phyloP scores from a whole-genome alignment of 768 basidiomycete genomes.

The Termitomyces sp. region DNA sequence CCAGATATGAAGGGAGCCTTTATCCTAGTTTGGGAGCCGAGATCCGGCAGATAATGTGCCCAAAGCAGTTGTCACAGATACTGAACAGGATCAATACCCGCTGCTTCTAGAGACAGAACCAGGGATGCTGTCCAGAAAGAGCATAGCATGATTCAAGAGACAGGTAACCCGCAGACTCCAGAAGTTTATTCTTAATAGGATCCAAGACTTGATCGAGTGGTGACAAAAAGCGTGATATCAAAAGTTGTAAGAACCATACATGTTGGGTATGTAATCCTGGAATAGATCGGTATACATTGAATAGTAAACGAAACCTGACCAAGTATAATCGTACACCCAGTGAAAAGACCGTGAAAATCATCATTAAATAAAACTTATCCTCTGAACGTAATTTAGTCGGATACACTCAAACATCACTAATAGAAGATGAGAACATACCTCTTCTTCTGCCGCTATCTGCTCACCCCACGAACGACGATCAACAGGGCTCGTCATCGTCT shows the following conservation, averaged over 20 bases:
- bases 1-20: not conserved
- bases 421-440: not conserved
- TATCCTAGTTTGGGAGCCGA: not conserved
- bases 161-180: not conserved
- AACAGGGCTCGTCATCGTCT: conserved; percentile 5
- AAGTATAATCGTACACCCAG: not conserved
- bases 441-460: conserved; percentile 1
- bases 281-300: not conserved
- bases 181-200: not conserved
- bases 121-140: not conserved
- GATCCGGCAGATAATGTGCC: no score
- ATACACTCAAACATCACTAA: not conserved
- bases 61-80: not conserved
- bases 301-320: not conserved
- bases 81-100: not conserved
- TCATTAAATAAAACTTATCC: not conserved
- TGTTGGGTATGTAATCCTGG: not conserved
- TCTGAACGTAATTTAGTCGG: not conserved
- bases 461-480: conserved; percentile 10
- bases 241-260: not conserved
- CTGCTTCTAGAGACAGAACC: not conserved
- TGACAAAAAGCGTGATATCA: not conserved
- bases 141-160: not conserved
- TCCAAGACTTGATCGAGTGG: not conserved
- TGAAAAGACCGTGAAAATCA: not conserved